Conservation (phyloP, 192 early-diverging fungal species). For the Coemansia sp. region DNA sequence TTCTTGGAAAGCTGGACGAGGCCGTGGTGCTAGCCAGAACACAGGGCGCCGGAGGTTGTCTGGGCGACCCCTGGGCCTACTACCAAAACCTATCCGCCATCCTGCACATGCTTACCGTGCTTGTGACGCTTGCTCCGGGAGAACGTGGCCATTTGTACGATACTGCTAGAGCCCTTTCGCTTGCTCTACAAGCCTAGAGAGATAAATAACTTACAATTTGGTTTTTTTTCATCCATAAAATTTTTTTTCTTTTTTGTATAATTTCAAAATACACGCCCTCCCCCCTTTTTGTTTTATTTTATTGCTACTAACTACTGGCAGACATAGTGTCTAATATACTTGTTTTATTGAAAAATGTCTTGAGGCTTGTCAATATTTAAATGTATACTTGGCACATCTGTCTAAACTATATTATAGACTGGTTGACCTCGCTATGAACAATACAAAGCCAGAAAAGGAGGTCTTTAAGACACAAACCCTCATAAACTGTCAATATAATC, state of each 20-base stretch:
- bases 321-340: too few species aligned
- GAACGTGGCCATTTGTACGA: constrained; percentile 38
- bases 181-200: constrained; percentile 18
- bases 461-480: too few species aligned
- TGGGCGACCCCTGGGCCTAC: not conserved
- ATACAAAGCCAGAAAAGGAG: too few species aligned
- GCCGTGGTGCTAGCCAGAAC: not conserved
- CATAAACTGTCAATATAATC: too few species aligned
- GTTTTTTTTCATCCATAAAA: constrained; percentile 2
- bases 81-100: constrained; percentile 9
- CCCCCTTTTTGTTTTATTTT: too few species aligned
- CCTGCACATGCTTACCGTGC: constrained; percentile 40
- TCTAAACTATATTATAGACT: too few species aligned
- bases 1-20: constrained; percentile 31
- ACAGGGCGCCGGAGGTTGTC: not conserved
- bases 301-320: too few species aligned
- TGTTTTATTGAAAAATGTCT: too few species aligned
- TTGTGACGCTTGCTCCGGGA: constrained; percentile 29
- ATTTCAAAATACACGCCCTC: too few species aligned
- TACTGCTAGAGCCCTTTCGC: constrained; percentile 25
- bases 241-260: constrained; percentile 9
- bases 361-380: too few species aligned
- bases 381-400: too few species aligned
- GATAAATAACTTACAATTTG: not conserved
- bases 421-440: too few species aligned